A percentile compares a stretch with the other conserved stretches of the same genome.
These are phyloP conservation scores for Paraphoma chrysanthemicola DNA, from an alignment of 2,329 filamentous ascomycete species.

Conservation along the genomic window DNA sequence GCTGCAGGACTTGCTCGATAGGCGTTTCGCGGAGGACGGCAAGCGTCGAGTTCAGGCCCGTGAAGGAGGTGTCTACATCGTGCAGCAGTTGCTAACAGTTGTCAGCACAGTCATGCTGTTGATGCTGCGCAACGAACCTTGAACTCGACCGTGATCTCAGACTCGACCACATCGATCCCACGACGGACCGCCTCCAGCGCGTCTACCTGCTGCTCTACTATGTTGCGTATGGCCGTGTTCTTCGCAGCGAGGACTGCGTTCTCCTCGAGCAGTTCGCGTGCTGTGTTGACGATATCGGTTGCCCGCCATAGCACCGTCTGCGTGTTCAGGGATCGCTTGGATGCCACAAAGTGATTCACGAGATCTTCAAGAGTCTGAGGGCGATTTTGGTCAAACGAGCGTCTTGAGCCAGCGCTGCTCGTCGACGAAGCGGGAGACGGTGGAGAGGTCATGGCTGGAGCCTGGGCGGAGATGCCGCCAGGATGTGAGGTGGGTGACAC, in stretches of 20 bases:
- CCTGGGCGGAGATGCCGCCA: neutral
- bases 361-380: conserved; percentile 72
- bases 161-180: conserved; percentile 51
- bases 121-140: conserved; percentile 30
- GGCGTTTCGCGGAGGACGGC: conserved; percentile 67
- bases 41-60: conserved; percentile 71
- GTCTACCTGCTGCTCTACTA: conserved; percentile 54
- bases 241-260: conserved; percentile 71
- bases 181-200: conserved; percentile 52
- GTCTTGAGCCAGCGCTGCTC: conserved; percentile 43
- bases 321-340: conserved; percentile 85
- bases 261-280: conserved; percentile 78
- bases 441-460: conserved; percentile 44
- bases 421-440: conserved; percentile 50
- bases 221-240: conserved; percentile 52
- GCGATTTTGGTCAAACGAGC: conserved; percentile 38
- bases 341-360: conserved; percentile 81
- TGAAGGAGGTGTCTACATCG: conserved; percentile 71
- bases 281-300: conserved; percentile 81
- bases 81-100: conserved; percentile 60
- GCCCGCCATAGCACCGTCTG: conserved; percentile 84
- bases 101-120: too few species aligned
- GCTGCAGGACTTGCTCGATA: conserved; percentile 70
- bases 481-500: too few species aligned
- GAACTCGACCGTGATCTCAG: conserved; percentile 53